Evolutionary conservation across 2,329 filamentous ascomycete genomes (phyloP).

Genomic region (Tolypocladium ovalisporum): DNA sequence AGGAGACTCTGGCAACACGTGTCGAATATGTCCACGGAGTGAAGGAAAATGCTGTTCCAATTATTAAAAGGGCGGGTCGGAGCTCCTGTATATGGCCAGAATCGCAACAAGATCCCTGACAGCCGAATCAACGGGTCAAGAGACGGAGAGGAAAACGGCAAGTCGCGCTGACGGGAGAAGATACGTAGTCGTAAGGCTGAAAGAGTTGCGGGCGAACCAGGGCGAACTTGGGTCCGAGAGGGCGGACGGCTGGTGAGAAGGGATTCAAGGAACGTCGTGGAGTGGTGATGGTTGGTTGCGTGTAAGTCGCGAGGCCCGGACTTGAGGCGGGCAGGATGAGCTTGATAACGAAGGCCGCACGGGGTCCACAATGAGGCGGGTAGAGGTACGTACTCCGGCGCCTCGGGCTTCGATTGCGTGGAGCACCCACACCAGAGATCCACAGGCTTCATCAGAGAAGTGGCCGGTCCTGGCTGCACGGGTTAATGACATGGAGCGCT

Average conservation of each 20-base stretch:
- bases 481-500: conserved; percentile 22
- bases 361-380: conserved; percentile 2
- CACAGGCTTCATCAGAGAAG: conserved; percentile 18
- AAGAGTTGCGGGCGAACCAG: conserved; percentile 2
- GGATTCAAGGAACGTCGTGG: conserved; percentile 27
- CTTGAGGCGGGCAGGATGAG: conserved; percentile 12
- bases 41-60: conserved; percentile 1
- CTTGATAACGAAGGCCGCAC: conserved; percentile 11
- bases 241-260: background rate
- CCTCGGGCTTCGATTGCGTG: conserved; percentile 22
- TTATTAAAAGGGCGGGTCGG: background rate
- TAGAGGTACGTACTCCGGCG: conserved; percentile 4
- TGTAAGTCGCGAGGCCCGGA: conserved; percentile 6
- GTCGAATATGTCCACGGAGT: background rate
- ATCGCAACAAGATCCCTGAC: conserved; percentile 20
- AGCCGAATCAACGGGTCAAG: conserved; percentile 42
- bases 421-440: conserved; percentile 21
- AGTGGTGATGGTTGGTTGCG: conserved; percentile 13
- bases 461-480: conserved; percentile 17
- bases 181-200: conserved; percentile 1
- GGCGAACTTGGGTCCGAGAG: background rate
- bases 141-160: background rate
- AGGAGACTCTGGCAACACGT: conserved; percentile 7
- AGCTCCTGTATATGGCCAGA: conserved; percentile 1
- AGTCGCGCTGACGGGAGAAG: conserved; percentile 3